phyloP scores from a whole-genome alignment of 768 basidiomycete species.

The Mycena indigotica region DNA sequence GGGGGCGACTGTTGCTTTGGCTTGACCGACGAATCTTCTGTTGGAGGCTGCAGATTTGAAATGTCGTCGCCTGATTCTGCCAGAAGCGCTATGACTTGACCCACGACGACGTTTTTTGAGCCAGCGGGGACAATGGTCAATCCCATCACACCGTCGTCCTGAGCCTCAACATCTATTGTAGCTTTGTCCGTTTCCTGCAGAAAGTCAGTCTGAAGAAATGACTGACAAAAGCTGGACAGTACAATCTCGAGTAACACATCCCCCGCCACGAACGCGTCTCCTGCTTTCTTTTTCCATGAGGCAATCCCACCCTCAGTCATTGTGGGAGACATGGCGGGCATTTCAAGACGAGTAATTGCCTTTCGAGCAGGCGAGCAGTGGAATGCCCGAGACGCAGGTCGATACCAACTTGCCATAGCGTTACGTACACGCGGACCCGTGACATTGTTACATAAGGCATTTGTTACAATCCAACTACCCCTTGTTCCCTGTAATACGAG shows the following conservation, averaged over 20 bases:
- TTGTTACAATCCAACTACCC: background rate
- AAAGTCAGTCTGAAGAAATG: slow-evolving; percentile 1
- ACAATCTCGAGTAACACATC: slow-evolving; percentile 92
- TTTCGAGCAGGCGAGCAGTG: slow-evolving; percentile 31
- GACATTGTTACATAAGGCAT: background rate
- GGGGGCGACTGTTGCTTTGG: slow-evolving; percentile 33
- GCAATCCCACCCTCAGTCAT: slow-evolving; percentile 95
- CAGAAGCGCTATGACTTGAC: slow-evolving; percentile 86
- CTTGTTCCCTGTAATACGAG: background rate
- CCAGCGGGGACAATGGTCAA: slow-evolving; percentile 89
- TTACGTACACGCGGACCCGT: background rate
- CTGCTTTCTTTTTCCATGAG: slow-evolving; percentile 87
- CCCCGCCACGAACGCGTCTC: slow-evolving; percentile 76
- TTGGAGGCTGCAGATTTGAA: slow-evolving; percentile 72
- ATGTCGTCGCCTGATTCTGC: slow-evolving; percentile 97
- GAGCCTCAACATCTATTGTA: slow-evolving; percentile 97
- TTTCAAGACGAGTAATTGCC: slow-evolving; percentile 75
- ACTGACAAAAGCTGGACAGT: slow-evolving; percentile 31
- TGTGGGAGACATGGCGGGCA: slow-evolving; percentile 98
- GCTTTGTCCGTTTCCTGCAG: slow-evolving; percentile 90
- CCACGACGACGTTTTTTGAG: slow-evolving; percentile 82
- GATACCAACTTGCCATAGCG: background rate
- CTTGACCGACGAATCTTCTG: slow-evolving; percentile 39
- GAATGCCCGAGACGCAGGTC: background rate
- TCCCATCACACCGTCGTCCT: slow-evolving; percentile 92